Conservation (phyloP, 805 yeast species). For the Yamadazyma olivae region DNA sequence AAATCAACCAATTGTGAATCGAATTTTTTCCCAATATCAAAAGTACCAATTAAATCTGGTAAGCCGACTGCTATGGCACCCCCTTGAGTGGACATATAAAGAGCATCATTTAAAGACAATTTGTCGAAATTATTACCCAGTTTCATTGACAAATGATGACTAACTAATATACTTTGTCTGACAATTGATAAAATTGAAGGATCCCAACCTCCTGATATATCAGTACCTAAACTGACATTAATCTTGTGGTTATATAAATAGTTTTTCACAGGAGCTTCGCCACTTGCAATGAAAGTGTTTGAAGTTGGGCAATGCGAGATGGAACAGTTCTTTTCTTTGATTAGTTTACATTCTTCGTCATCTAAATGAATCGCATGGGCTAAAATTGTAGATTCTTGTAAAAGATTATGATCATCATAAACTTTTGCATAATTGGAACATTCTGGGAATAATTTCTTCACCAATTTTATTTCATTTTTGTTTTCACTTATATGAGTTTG, state of each 20-base stretch:
- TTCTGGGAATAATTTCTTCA: slow-evolving; percentile 68
- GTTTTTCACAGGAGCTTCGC: slow-evolving; percentile 76
- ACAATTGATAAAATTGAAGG: slow-evolving; percentile 35
- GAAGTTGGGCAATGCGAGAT: slow-evolving; percentile 93
- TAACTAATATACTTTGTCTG: slow-evolving; percentile 33
- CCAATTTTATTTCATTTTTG: slow-evolving; percentile 69
- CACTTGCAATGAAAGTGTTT: slow-evolving; percentile 83
- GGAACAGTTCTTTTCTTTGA: slow-evolving; percentile 58
- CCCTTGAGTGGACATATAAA: slow-evolving; percentile 82
- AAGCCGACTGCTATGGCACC: slow-evolving; percentile 78
- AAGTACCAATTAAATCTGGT: slow-evolving; percentile 59
- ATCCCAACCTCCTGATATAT: slow-evolving; percentile 42
- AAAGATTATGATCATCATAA: slow-evolving; percentile 59
- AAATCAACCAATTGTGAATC: slow-evolving; percentile 81
- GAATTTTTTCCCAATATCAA: slow-evolving; percentile 73
- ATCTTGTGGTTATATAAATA: slow-evolving; percentile 61
- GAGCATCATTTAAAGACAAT: slow-evolving; percentile 64
- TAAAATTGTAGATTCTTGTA: slow-evolving; percentile 65
- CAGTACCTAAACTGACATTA: slow-evolving; percentile 67
- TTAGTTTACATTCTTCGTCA: slow-evolving; percentile 57
- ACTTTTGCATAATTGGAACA: slow-evolving; percentile 70
- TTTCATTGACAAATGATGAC: slow-evolving; percentile 41
- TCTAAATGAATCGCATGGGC: slow-evolving; percentile 87
- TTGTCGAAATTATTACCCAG: slow-evolving; percentile 40
- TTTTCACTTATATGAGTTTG: slow-evolving; percentile 95